These are phyloP conservation scores for Parsonsia alboflavescens DNA, from an alignment of 257 asterid genomes.

Conservation along the genomic window DNA sequence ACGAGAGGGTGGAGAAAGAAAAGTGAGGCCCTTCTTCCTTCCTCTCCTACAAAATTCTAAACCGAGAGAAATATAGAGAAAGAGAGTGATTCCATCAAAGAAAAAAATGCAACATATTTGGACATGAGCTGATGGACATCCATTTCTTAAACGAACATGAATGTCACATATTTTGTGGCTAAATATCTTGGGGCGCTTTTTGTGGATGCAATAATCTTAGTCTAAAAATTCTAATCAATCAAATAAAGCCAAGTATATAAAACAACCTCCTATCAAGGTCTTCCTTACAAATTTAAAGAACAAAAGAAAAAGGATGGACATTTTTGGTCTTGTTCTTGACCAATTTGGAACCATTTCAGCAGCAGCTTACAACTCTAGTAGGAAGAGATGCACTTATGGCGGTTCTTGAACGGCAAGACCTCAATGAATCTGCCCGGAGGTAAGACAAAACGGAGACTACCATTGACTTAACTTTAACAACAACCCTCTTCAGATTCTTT, in stretches of 20 bases:
- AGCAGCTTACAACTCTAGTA: background rate
- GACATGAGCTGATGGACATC: background rate
- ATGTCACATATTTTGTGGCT: background rate
- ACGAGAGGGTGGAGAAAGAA: background rate
- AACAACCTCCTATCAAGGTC: background rate
- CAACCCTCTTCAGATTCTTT: constrained; percentile 2
- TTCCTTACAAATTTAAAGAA: background rate
- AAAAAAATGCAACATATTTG: background rate
- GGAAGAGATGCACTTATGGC: constrained; percentile 5
- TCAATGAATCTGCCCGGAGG: background rate
- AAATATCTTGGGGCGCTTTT: constrained; percentile 4
- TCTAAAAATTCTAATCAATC: background rate
- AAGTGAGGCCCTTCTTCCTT: background rate
- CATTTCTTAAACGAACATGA: background rate
- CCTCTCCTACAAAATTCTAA: background rate
- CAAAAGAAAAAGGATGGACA: background rate
- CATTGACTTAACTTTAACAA: background rate
- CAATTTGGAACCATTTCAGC: background rate
- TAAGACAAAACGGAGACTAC: constrained; percentile 1
- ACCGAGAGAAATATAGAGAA: background rate
- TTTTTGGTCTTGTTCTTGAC: background rate
- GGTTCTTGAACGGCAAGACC: constrained; percentile 2
- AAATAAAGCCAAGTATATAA: background rate
- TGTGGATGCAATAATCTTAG: background rate
- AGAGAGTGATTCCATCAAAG: background rate